Conservation (phyloP, 192 early-diverging fungal species). For the Coemansia sp. region DNA sequence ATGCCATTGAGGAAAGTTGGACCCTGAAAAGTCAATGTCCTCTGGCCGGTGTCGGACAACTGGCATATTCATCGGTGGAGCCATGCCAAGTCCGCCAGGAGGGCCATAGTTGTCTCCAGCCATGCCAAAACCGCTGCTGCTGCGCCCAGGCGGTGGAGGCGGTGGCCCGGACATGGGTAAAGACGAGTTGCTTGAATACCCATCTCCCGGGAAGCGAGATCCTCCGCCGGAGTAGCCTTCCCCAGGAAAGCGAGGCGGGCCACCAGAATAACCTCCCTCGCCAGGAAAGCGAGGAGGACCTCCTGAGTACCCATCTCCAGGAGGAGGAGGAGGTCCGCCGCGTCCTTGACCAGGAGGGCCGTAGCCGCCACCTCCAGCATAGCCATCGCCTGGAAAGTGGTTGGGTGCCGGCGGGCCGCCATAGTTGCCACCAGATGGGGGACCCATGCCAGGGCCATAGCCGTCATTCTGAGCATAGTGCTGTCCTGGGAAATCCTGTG, state of each 20-base stretch:
- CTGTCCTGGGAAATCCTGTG: slow-evolving; percentile 21
- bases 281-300: slow-evolving; percentile 1
- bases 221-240: slow-evolving; percentile 2
- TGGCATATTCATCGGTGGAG: slow-evolving; percentile 41
- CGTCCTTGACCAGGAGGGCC: slow-evolving; percentile 2
- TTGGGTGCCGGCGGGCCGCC: slow-evolving; percentile 16
- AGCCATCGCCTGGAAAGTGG: slow-evolving; percentile 19
- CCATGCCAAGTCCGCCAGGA: slow-evolving; percentile 16
- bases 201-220: slow-evolving; percentile 18
- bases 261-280: not conserved
- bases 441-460: slow-evolving; percentile 8
- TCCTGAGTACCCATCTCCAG: not conserved
- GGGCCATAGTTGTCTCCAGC: slow-evolving; percentile 11
- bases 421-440: slow-evolving; percentile 1
- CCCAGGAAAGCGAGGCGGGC: slow-evolving; percentile 2
- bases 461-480: slow-evolving; percentile 24
- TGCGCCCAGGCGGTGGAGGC: slow-evolving; percentile 5
- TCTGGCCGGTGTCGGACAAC: slow-evolving; percentile 34
- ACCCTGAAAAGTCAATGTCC: slow-evolving; percentile 48
- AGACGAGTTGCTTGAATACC: slow-evolving; percentile 8
- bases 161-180: not conserved
- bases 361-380: slow-evolving; percentile 12
- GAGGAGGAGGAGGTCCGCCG: not conserved
- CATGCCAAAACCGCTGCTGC: slow-evolving; percentile 14
- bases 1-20: slow-evolving; percentile 47